Base-by-base conservation (phyloP, 208 protist species). In the Acanthamoeba triangularis region DNA sequence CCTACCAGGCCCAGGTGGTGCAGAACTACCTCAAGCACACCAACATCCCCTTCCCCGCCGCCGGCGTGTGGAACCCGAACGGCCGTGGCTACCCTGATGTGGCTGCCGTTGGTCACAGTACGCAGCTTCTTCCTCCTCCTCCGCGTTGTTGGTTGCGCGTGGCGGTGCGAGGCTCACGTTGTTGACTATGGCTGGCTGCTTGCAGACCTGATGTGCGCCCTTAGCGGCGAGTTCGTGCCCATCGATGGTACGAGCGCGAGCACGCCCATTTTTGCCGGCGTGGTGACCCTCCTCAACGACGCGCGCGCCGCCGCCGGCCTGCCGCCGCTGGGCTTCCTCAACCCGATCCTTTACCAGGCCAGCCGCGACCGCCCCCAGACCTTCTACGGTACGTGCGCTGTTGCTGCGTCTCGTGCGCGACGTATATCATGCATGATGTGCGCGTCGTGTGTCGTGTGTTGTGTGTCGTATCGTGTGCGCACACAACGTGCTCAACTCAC, bases 61-160 rank as follows among this genome's bases (percentile, higher is more conserved):
- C 41, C 35, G 61, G 25, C 61, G 61, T 93, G 18, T 96, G 49
- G 28, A 97, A 96, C 67, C 35, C 41, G 3, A 49, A 59, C 8
- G 95, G 95, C 59, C 74, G 97, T 44, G 96, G 56, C 20, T 97
- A 94, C 82, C 96, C 96, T n/a, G 96, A 97, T 90, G 56, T 97
- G 18, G 33, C 94, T 37, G 85, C 78, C 47, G 61, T 96, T 16
- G 88, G 52, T 18, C 65, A 93, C 69, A 93, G 72, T 80, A 23
- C 54, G 54, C 25, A 14, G 16, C 61, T 1, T 67, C 33, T 14
- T 30, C 25, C 3, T 67, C 25, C 8, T 67, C 25, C 3, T 67
- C 25, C 8, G 30, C 25, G 28, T 33, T 67, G 61, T 14, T 63
- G 59, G 59, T n/a, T 63, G 61, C 10, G 8, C 18, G 8, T 33